Conservation (phyloP, 345 rosid genomes). For the Clarkia xantiana region DNA sequence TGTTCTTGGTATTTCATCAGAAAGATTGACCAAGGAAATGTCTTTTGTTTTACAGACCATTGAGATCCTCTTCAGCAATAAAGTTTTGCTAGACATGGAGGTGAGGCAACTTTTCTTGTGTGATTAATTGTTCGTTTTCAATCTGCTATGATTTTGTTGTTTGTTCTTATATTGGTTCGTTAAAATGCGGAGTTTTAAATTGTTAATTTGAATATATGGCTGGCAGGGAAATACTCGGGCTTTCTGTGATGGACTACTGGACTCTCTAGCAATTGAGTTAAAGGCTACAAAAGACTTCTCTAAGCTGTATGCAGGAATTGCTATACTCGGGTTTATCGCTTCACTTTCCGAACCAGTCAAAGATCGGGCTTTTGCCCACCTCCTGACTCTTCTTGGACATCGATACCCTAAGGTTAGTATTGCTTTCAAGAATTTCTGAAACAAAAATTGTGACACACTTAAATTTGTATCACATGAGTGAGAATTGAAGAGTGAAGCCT, state of each 20-base stretch:
- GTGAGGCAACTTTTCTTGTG: conserved; percentile 22
- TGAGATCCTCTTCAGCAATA: conserved; percentile 52
- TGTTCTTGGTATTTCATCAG: no score
- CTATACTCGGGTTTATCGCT: conserved; percentile 63
- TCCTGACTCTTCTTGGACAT: conserved; percentile 55
- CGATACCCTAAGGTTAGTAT: conserved; percentile 65
- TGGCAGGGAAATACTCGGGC: conserved; percentile 35
- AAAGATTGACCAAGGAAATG: not conserved
- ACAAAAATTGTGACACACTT: no score
- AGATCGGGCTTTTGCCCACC: conserved; percentile 44
- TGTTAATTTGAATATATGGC: not conserved
- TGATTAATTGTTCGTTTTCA: conserved; percentile 5
- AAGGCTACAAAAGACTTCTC: conserved; percentile 62
- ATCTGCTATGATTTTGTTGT: not conserved
- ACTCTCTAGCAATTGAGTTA: conserved; percentile 56
- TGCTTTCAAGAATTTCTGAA: not conserved
- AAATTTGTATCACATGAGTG: no score
- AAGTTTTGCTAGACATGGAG: conserved; percentile 56
- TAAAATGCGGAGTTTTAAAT: not conserved
- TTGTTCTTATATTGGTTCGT: not conserved
- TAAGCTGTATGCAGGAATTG: conserved; percentile 57
- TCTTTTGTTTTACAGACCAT: conserved; percentile 47
- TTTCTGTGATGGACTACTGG: conserved; percentile 49
- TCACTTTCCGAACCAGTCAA: conserved; percentile 42
- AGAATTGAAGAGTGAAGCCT: not conserved